Percentiles rank a stretch among this genome's conserved stretches.
Evolutionary conservation across 768 basidiomycete genomes (phyloP).

Genomic region (Jaapia argillacea): DNA sequence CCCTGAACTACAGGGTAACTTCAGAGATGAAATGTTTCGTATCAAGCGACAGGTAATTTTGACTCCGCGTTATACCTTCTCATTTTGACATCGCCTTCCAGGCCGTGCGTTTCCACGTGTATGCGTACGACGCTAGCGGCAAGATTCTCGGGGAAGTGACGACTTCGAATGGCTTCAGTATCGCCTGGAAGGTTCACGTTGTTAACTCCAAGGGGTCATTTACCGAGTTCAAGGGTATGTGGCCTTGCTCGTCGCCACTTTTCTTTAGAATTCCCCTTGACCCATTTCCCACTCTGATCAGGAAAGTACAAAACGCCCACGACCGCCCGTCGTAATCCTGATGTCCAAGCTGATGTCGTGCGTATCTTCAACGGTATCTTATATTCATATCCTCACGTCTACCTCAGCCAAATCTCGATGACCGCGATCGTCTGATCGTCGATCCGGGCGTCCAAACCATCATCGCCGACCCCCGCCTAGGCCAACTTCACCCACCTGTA

Average conservation of each 20-base stretch:
- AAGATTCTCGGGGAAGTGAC: slow-evolving; percentile 21
- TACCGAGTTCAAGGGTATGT: slow-evolving; percentile 10
- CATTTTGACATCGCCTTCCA: slow-evolving; percentile 3
- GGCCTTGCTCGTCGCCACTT: too few relatives aligned
- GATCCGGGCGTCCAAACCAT: slow-evolving; percentile 9
- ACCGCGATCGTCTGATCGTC: slow-evolving; percentile 13
- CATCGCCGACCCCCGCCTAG: background rate
- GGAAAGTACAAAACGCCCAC: slow-evolving; percentile 2
- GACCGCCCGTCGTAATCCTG: slow-evolving; percentile 15
- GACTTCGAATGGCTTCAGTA: slow-evolving; percentile 8
- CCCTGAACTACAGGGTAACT: slow-evolving; percentile 4
- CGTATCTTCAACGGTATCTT: background rate
- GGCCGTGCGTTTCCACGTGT: slow-evolving; percentile 25
- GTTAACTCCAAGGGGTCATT: slow-evolving; percentile 22
- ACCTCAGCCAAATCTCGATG: too few relatives aligned
- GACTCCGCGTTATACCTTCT: background rate
- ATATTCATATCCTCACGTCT: too few relatives aligned
- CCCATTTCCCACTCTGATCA: too few relatives aligned
- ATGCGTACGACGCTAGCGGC: slow-evolving; percentile 17
- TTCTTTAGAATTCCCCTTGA: too few relatives aligned
- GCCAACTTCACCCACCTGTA: slow-evolving; percentile 1
- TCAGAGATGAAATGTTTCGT: slow-evolving; percentile 13
- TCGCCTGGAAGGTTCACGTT: slow-evolving; percentile 22
- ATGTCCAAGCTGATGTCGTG: slow-evolving; percentile 14
- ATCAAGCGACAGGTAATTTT: slow-evolving; percentile 21